Base-by-base conservation (phyloP, 176 grass and related monocot genomes). In the Carex parvula region DNA sequence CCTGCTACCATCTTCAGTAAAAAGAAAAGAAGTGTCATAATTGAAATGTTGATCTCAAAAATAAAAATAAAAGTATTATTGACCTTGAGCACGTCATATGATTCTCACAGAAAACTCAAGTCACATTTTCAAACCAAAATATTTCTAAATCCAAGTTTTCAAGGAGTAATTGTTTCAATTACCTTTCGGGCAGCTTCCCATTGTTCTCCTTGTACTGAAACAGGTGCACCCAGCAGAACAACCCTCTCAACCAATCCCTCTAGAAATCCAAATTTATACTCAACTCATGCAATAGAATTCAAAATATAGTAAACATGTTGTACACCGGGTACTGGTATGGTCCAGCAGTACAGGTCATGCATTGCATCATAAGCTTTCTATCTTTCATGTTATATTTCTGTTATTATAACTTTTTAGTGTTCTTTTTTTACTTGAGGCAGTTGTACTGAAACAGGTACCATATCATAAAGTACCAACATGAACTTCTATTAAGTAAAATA, bases 171-270 rank as follows among this genome's bases (percentile, higher is more conserved):
- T 11, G 64, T 62, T 70, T 57, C 29, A 60, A 32, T 20, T 93
- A 99, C 96, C 92, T 99, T 99, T 83, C 96, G 92, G 26, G 91
- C 87, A 83, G 85, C 17, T 68, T 86, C 96, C 96, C 93, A 99
- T 59, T 85, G 72, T 83, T 95, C 93, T 33, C 85, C 89, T 61
- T 87, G 73, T 11, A 92, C 89, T 72, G 96, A 90, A 83, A 98
- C 65, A 53, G 96, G 96, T 57, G 96, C 93, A 53, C 96, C 96
- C 22, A 98, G 89, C 26, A 99, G 85, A 37, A 99, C 91, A 32
- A 90, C 89, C 64, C 91, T 92, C 83, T 99, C 96, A n/a, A 95
- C 83, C 16, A 94, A 86, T 42, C 96, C 96, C 89, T 89, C 96
- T 99, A 13, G 15, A 89, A 75, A 60, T 60, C 52, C 50, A 87